Evolutionary conservation across 2,329 filamentous ascomycete species (phyloP), one percentile per base, ranked within the genome.

Genomic region (Aspergillus sp.): DNA sequence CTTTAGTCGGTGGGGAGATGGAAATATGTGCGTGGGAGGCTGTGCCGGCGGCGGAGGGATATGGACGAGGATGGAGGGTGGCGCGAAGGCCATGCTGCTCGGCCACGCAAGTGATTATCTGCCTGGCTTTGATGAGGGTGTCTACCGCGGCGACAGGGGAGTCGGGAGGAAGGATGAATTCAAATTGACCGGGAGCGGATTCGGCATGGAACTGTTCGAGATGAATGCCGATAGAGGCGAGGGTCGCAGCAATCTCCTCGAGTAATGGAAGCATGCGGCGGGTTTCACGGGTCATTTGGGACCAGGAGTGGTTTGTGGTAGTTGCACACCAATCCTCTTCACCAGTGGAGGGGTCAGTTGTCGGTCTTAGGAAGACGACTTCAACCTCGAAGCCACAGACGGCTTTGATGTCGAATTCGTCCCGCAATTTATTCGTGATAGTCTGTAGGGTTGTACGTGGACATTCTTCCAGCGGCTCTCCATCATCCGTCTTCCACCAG

Each of bases 361-460:
- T 69, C 22, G 82, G 82, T 46, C 83, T 82, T 66, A 94, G 80
- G 65, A 96, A 88, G 1, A 91, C 83, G 9, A 95, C 85, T 75
- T 96, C 92, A 46, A 96, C 87, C 74, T 96, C 92, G 66, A 95
- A 96, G 0, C 92, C 92, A 17, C 92, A 76, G 0, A 89, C 80
- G 52, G 93, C 86, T 3, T 81, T 76, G 2, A 92, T 79, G 1
- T 82, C 80, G 43, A 82, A 76, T 6, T 85, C 79, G 2, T 85
- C 79, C 1, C 82, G 77, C 0, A 90, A 84, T 6, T 78, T 76
- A 0, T 83, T 78, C 1, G 89, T 71, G 0, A 87, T 80, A 3
- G 76, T 80, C 57, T 85, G 79, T 57, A 96, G 79, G 59, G 89
- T 73, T 47, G 86, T 80, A 58, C 91, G 84, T 0, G 92, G 91